Conservation (phyloP, 1,139 yeast species). For the Blastobotrys malaysiensis region DNA sequence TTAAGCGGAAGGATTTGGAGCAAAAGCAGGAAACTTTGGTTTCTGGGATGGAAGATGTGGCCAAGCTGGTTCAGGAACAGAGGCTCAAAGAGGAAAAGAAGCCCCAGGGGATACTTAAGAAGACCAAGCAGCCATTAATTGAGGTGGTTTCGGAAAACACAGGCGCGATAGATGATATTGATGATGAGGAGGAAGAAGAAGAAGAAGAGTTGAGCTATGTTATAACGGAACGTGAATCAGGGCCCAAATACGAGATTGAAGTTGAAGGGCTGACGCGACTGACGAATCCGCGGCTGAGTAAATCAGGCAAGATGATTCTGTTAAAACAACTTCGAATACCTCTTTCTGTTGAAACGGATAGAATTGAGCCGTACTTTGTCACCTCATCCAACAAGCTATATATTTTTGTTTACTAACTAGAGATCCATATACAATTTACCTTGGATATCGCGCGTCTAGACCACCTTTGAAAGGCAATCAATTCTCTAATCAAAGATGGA, state of each 20-base stretch:
- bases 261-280: not conserved
- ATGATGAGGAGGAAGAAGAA: constrained; percentile 6
- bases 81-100: not conserved
- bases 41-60: constrained; percentile 13
- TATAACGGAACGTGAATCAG: not conserved
- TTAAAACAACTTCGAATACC: constrained; percentile 5
- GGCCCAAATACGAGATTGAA: not conserved
- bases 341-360: constrained; percentile 6
- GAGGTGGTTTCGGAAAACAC: constrained; percentile 8
- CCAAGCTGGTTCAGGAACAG: constrained; percentile 6
- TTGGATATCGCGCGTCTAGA: too few relatives aligned
- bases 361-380: constrained; percentile 21
- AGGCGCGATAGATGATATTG: constrained; percentile 17
- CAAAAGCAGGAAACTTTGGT: constrained; percentile 9
- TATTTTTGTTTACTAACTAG: constrained; percentile 23
- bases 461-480: too few relatives aligned
- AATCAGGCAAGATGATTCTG: not conserved
- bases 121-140: constrained; percentile 8
- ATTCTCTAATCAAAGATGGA: too few relatives aligned
- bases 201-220: not conserved
- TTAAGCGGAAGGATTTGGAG: constrained; percentile 9
- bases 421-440: too few relatives aligned
- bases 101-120: not conserved
- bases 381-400: constrained; percentile 19
- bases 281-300: not conserved